These are phyloP conservation scores for Fusarium vanettenii DNA, from an alignment of 2,329 filamentous ascomycete genomes.

Conservation along the genomic window DNA sequence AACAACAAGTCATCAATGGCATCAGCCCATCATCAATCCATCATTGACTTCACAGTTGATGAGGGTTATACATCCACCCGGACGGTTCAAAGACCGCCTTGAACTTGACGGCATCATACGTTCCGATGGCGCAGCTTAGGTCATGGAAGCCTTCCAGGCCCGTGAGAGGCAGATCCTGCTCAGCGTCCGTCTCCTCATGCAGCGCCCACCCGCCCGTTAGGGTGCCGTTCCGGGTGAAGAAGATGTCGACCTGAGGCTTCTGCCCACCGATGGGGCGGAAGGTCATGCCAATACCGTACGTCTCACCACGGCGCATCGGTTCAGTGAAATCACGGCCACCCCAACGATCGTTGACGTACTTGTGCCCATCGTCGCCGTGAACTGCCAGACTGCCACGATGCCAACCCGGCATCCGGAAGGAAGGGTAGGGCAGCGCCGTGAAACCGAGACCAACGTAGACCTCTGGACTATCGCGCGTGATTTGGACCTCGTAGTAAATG, in stretches of 20 bases:
- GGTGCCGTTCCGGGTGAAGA: conserved; percentile 76
- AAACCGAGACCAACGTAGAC: conserved; percentile 75
- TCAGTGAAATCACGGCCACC: conserved; percentile 77
- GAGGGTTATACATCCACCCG: conserved; percentile 65
- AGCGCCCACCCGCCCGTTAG: conserved; percentile 74
- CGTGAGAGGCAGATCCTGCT: conserved; percentile 69
- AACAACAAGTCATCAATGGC: not conserved
- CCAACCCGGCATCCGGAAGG: conserved; percentile 84
- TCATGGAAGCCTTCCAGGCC: conserved; percentile 80
- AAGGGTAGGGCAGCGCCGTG: conserved; percentile 79
- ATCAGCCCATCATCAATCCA: not conserved
- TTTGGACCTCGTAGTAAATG: conserved; percentile 78
- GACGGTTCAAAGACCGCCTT: conserved; percentile 72
- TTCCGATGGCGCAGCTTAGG: conserved; percentile 76
- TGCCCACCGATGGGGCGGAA: conserved; percentile 55
- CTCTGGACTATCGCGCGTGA: conserved; percentile 60
- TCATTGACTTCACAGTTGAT: conserved; percentile 24
- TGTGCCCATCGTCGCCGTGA: conserved; percentile 83
- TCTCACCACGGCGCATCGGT: conserved; percentile 73
- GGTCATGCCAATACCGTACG: conserved; percentile 78
- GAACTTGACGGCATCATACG: conserved; percentile 75
- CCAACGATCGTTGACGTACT: conserved; percentile 80
- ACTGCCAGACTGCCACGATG: conserved; percentile 79
- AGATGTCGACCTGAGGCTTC: conserved; percentile 56
- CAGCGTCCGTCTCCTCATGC: conserved; percentile 77